Conservation (phyloP, 257 asterid species). For the Plectranthus barbatus region DNA sequence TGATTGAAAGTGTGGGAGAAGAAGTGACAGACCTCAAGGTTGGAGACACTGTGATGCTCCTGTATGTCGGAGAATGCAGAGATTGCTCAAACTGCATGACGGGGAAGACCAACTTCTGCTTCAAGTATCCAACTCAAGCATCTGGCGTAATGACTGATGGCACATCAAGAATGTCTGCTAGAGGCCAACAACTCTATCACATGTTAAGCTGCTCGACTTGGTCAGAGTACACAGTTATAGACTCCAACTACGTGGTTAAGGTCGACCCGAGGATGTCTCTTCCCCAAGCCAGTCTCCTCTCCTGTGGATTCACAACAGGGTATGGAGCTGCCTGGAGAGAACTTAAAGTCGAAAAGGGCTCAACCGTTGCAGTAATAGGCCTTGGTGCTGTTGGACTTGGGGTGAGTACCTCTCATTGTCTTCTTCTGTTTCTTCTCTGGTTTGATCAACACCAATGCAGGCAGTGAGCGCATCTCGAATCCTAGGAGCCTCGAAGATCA, state of each 20-base stretch:
- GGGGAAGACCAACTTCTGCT: constrained; percentile 43
- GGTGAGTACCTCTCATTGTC: too few species aligned
- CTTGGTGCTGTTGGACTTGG: constrained; percentile 88
- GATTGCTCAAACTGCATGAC: constrained; percentile 57
- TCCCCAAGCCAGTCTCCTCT: constrained; percentile 58
- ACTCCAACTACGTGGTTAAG: constrained; percentile 46
- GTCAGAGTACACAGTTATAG: constrained; percentile 63
- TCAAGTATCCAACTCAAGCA: constrained; percentile 36
- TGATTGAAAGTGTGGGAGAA: constrained; percentile 63
- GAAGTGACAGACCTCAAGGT: constrained; percentile 34
- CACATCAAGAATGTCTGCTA: constrained; percentile 53
- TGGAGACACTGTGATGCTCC: constrained; percentile 64
- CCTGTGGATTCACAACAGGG: constrained; percentile 78
- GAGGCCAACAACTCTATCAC: constrained; percentile 46
- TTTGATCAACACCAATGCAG: constrained; percentile 20
- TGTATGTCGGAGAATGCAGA: constrained; percentile 59
- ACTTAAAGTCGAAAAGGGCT: constrained; percentile 40
- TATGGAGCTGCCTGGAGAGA: constrained; percentile 53
- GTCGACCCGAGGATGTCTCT: constrained; percentile 52
- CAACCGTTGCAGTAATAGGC: constrained; percentile 71
- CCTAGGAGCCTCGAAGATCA: constrained; percentile 50
- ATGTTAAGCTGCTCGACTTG: constrained; percentile 66
- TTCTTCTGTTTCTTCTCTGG: too few species aligned
- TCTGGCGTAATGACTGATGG: constrained; percentile 56
- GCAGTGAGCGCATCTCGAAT: constrained; percentile 49